Percentiles rank a stretch among this genome's conserved stretches.
These are phyloP conservation scores for Chrysopogon serrulatus DNA, from an alignment of 176 grass and related monocot genomes.

Conservation along the genomic window DNA sequence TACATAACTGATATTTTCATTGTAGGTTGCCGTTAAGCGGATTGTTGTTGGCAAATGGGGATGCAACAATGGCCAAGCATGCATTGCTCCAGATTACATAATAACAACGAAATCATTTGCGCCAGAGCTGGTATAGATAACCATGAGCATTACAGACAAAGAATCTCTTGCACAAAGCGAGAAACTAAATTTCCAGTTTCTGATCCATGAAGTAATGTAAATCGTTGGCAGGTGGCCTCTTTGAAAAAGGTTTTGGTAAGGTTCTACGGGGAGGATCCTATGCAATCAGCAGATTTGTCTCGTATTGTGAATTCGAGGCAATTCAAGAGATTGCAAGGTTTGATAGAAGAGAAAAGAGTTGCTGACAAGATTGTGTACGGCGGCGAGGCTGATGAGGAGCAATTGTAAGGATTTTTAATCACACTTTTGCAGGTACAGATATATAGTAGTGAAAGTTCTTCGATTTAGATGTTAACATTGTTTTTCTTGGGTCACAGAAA, in stretches of 20 bases:
- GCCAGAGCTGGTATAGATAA: constrained; percentile 59
- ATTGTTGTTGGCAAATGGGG: constrained; percentile 95
- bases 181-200: not conserved
- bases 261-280: constrained; percentile 83
- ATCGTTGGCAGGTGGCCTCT: constrained; percentile 50
- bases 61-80: constrained; percentile 93
- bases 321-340: constrained; percentile 45
- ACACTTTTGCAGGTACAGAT: not conserved
- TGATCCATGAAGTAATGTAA: not conserved
- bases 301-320: constrained; percentile 76
- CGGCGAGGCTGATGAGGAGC: constrained; percentile 58
- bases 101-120: constrained; percentile 91
- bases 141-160: not conserved
- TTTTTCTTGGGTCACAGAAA: constrained; percentile 46
- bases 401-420: constrained; percentile 44
- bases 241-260: constrained; percentile 61
- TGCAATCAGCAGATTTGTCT: constrained; percentile 69
- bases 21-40: constrained; percentile 68
- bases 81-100: constrained; percentile 92
- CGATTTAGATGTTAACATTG: not conserved
- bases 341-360: constrained; percentile 71
- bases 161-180: not conserved
- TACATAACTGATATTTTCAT: not conserved
- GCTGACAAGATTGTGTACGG: constrained; percentile 67
- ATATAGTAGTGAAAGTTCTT: not conserved